Conservation (phyloP, 2,329 filamentous ascomycete genomes). For the Aspergillus jensenii region DNA sequence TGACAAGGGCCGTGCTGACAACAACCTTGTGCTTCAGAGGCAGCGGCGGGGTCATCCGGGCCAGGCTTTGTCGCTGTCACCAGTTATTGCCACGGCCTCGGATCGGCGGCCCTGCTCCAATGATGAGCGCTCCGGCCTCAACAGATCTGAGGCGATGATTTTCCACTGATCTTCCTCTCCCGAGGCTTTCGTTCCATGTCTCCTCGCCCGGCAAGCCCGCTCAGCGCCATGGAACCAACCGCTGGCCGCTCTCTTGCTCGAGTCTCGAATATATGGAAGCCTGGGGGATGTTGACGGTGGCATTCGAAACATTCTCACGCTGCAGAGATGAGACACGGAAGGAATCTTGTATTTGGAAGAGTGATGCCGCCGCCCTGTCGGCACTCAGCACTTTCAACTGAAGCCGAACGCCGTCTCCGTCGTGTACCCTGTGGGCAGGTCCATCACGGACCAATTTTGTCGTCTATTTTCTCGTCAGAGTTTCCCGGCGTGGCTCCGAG, state of each 20-base stretch:
- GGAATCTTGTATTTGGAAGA: too few relatives aligned
- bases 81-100: constrained; percentile 19
- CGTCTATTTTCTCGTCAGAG: background rate
- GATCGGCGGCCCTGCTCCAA: constrained; percentile 15
- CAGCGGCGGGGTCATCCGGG: constrained; percentile 16
- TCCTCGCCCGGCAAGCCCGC: constrained; percentile 19
- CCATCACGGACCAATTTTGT: background rate
- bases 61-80: background rate
- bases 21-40: constrained; percentile 9
- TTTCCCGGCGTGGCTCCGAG: background rate
- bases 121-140: constrained; percentile 5
- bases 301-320: too few relatives aligned
- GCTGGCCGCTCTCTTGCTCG: background rate
- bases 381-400: too few relatives aligned
- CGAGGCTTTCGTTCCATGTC: constrained; percentile 20
- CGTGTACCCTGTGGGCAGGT: background rate
- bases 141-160: constrained; percentile 22
- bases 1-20: constrained; percentile 10
- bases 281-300: too few relatives aligned
- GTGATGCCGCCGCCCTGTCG: background rate
- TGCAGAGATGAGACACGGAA: too few relatives aligned
- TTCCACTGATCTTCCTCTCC: constrained; percentile 25
- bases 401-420: too few relatives aligned
- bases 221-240: constrained; percentile 18
- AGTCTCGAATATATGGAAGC: background rate